Evolutionary conservation across 75 land plant genomes (phyloP).

Genomic region (Cryptomeria japonica): DNA sequence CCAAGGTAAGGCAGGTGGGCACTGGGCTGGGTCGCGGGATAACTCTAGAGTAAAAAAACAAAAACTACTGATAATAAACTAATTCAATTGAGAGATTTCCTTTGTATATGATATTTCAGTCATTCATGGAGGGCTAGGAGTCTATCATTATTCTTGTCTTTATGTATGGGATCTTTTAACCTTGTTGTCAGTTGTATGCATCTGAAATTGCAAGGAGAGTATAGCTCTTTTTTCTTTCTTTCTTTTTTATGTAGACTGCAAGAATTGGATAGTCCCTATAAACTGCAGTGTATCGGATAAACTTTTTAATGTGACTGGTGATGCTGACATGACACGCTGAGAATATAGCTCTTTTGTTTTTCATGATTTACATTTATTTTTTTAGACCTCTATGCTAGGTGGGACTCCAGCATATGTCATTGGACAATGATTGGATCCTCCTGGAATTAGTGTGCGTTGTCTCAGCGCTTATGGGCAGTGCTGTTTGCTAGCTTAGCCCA

Average conservation of each 20-base stretch:
- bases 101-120: not conserved
- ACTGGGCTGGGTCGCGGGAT: no score
- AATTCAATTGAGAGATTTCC: not conserved
- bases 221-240: no score
- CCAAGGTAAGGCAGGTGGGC: no score
- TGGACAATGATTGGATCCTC: constrained; percentile 77
- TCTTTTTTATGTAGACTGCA: no score
- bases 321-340: no score
- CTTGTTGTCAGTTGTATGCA: not conserved
- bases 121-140: not conserved
- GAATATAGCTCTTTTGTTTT: constrained; percentile 3
- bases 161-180: not conserved
- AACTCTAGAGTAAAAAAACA: no score
- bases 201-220: not conserved
- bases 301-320: no score
- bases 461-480: constrained; percentile 81
- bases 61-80: no score
- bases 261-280: no score
- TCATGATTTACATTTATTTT: not conserved
- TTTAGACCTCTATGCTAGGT: constrained; percentile 78
- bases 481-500: constrained; percentile 74
- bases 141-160: not conserved
- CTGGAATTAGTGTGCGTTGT: constrained; percentile 71
- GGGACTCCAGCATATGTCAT: constrained; percentile 74
- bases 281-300: no score